These are phyloP conservation scores for Ceratocystis ficicola DNA, from an alignment of 2,329 filamentous ascomycete species.

Conservation along the genomic window DNA sequence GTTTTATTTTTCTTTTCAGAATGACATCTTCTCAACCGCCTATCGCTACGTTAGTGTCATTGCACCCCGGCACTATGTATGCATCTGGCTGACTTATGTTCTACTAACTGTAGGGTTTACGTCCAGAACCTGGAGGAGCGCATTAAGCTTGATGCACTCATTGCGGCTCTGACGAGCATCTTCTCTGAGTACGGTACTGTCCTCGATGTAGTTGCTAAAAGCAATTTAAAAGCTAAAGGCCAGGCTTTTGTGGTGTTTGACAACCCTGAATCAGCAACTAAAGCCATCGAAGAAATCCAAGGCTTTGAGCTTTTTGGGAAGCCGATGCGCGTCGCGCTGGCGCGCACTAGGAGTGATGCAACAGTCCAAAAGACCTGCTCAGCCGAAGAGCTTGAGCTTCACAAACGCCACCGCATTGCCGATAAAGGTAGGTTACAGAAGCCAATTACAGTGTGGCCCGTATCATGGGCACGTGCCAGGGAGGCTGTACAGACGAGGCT, in stretches of 20 bases:
- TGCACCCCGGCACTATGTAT: slow-evolving; percentile 52
- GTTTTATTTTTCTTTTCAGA: slow-evolving; percentile 13
- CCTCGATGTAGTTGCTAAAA: slow-evolving; percentile 76
- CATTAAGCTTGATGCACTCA: slow-evolving; percentile 68
- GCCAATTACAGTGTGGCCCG: not conserved
- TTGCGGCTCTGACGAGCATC: slow-evolving; percentile 58
- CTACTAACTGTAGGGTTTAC: slow-evolving; percentile 42
- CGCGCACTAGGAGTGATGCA: slow-evolving; percentile 74
- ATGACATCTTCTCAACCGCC: slow-evolving; percentile 37
- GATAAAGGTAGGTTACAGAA: slow-evolving; percentile 62
- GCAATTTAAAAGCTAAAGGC: slow-evolving; percentile 80
- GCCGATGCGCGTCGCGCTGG: slow-evolving; percentile 72
- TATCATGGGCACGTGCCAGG: not conserved
- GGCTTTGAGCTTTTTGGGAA: slow-evolving; percentile 91
- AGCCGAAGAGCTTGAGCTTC: slow-evolving; percentile 70
- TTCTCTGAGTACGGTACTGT: slow-evolving; percentile 84
- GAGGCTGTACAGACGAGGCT: slow-evolving; percentile 1
- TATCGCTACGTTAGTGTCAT: slow-evolving; percentile 61
- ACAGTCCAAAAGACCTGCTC: slow-evolving; percentile 64
- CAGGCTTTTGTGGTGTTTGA: slow-evolving; percentile 95
- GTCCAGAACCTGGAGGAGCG: slow-evolving; percentile 84
- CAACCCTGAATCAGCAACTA: slow-evolving; percentile 59
- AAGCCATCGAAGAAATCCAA: slow-evolving; percentile 78
- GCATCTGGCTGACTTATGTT: slow-evolving; percentile 29
- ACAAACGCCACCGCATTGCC: slow-evolving; percentile 71